Conservation (phyloP, 208 protist genomes). For the Strigomonas oncopelti region DNA sequence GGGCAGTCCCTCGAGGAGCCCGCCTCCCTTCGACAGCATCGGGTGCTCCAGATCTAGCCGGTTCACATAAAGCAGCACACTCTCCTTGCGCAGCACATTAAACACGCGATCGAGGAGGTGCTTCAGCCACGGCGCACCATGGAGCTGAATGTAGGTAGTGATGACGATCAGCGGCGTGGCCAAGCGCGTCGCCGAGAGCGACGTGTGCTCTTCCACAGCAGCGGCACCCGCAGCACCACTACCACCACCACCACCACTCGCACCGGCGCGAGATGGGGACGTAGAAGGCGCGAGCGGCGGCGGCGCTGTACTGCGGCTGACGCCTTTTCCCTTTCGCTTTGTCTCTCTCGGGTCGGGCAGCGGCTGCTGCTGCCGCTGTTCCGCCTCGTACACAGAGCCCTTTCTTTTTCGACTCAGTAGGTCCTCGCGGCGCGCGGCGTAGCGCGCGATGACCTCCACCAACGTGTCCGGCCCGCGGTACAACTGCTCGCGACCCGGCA, state of each 20-base stretch:
- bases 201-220: slow-evolving; percentile 2
- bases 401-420: slow-evolving; percentile 12
- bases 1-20: not conserved
- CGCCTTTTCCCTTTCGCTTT: not conserved
- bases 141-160: slow-evolving; percentile 76
- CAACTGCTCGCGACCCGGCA: slow-evolving; percentile 30
- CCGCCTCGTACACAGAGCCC: not conserved
- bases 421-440: slow-evolving; percentile 27
- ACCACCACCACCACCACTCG: too few relatives aligned
- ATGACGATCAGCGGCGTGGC: slow-evolving; percentile 65
- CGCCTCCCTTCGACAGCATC: not conserved
- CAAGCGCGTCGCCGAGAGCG: slow-evolving; percentile 39
- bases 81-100: slow-evolving; percentile 72
- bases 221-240: not conserved
- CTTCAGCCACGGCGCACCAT: slow-evolving; percentile 79
- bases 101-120: slow-evolving; percentile 69
- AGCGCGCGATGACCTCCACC: slow-evolving; percentile 49
- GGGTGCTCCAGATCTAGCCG: slow-evolving; percentile 54
- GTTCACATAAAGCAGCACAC: slow-evolving; percentile 84
- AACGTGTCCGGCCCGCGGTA: slow-evolving; percentile 34
- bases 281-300: too few relatives aligned
- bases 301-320: too few relatives aligned
- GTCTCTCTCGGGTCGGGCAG: not conserved
- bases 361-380: too few relatives aligned
- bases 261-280: too few relatives aligned